Evolutionary conservation across 345 rosid genomes (phyloP), one percentile per base, ranked within the genome.

Genomic region (Crucihimalaya himalaica): DNA sequence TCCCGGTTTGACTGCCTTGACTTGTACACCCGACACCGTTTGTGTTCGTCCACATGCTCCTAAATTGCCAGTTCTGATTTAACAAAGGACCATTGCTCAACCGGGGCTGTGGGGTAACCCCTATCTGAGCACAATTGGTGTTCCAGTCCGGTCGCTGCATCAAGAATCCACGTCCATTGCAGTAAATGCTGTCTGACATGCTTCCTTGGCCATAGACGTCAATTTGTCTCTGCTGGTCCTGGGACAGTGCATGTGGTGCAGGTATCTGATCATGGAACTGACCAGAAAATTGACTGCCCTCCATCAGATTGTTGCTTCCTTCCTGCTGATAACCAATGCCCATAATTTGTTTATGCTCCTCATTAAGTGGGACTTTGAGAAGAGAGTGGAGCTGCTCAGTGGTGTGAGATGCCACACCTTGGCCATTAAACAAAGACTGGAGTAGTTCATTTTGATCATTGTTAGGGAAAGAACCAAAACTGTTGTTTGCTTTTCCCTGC

Each of bases 361-460:
- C 79, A 65, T 67, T 81, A 70, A 78, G 84, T 1, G 87, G 95
- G 55, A 83, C 85, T 75, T 80, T 88, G 73, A 90, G 86, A 46
- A 95, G 72, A 52, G 94, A 87, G 42, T 90, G 99, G 70, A 95
- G 97, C 62, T 87, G 83, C 74, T 92, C 98, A 50, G 74, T 72
- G 69, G 66, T 76, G 71, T 81, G 83, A 23, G 85, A 67, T 61
- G 82, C 64, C 73, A 80, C 63, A 20, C 78, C 89, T 79, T 86
- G 95, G 63, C 83, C 84, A 76, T 82, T 88, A 73, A 90, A 86
- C 43, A 95, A 62, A 45, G 97, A 92, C 45, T 89, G 99, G 67
- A 95, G 97, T 45, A 92, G 81, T 71, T 92, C 97, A 80, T 81
- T 92, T 42, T 82, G 84, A 70, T 84, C 89, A 66, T 78, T 88